These are phyloP conservation scores for Bruguiera gymnorhiza DNA, from an alignment of 345 rosid genomes.

Conservation along the genomic window DNA sequence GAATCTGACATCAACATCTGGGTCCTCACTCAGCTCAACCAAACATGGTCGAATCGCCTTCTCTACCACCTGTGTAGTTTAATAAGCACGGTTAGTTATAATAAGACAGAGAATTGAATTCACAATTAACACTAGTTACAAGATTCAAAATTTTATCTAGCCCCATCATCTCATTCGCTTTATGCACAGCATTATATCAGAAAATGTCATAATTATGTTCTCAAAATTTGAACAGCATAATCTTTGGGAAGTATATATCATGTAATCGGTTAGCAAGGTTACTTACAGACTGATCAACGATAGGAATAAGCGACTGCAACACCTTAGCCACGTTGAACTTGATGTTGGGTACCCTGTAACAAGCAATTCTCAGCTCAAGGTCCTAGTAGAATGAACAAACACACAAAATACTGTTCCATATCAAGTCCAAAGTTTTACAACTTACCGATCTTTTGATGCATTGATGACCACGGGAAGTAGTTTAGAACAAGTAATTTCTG, in stretches of 20 bases:
- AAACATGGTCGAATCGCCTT: conserved; percentile 69
- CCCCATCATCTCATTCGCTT: not conserved
- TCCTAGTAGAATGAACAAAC: not conserved
- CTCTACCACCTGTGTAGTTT: conserved; percentile 60
- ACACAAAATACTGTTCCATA: not conserved
- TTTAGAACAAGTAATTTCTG: conserved; percentile 81
- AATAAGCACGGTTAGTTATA: not conserved
- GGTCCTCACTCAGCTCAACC: conserved; percentile 85
- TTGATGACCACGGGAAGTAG: conserved; percentile 66
- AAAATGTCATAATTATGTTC: not conserved
- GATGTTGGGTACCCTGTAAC: conserved; percentile 87
- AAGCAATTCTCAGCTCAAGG: conserved; percentile 3
- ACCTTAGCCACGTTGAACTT: conserved; percentile 95
- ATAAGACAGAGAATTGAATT: not conserved
- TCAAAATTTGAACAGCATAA: not conserved
- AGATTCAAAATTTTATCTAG: not conserved
- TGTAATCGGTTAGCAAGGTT: not conserved
- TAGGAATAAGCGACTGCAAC: conserved; percentile 82
- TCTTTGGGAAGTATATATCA: not conserved
- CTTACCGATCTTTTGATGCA: conserved; percentile 88
- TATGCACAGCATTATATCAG: not conserved
- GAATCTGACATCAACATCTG: conserved; percentile 87
- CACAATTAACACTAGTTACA: not conserved
- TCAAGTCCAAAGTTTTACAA: not conserved
- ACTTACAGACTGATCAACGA: conserved; percentile 81